Evolutionary conservation across 2,329 filamentous ascomycete genomes (phyloP).

Genomic region (Scolecobasidium constrictum): DNA sequence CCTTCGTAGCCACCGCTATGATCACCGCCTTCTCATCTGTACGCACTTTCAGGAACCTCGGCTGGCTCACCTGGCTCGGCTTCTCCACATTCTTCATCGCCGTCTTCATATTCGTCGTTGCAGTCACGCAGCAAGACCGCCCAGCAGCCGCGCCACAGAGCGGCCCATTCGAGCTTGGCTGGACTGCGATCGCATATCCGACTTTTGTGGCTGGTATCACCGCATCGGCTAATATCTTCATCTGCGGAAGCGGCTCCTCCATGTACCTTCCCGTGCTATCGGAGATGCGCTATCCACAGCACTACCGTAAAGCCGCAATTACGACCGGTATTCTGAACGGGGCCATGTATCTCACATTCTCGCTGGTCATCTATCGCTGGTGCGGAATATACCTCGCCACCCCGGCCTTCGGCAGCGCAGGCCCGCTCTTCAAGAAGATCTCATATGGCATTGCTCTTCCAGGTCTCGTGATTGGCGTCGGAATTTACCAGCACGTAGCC

Average conservation of each 20-base stretch:
- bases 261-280: conserved; percentile 1
- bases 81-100: conserved; percentile 4
- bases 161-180: conserved; percentile 4
- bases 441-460: conserved; percentile 4
- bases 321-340: conserved; percentile 2
- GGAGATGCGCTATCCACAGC: conserved; percentile 2
- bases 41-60: conserved; percentile 1
- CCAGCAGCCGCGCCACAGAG: conserved; percentile 5
- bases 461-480: conserved; percentile 1
- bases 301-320: conserved; percentile 2
- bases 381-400: conserved; percentile 4
- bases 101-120: conserved; percentile 6
- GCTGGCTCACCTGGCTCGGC: conserved; percentile 6
- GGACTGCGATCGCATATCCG: background rate
- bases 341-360: background rate
- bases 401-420: conserved; percentile 5
- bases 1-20: conserved; percentile 1
- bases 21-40: background rate
- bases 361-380: background rate
- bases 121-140: conserved; percentile 2
- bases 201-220: conserved; percentile 2
- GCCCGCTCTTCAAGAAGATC: conserved; percentile 5
- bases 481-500: conserved; percentile 4
- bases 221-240: conserved; percentile 1
- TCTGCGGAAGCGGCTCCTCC: background rate